Evolutionary conservation across 1,284 basidiomycete species (phyloP).

Genomic region (Peniophora sp.): DNA sequence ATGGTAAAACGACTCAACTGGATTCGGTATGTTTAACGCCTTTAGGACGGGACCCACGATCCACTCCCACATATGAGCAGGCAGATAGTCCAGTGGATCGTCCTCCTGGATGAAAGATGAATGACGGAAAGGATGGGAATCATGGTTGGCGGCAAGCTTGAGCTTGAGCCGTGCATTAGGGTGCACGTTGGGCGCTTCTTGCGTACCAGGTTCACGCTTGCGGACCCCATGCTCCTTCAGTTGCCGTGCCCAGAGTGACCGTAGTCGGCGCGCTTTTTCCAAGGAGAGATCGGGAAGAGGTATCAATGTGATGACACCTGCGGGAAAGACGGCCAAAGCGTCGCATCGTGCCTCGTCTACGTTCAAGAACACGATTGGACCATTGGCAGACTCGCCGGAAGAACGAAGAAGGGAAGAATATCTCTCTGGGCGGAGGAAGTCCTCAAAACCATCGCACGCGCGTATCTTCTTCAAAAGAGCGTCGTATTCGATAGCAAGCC

Average conservation of each 20-base stretch:
- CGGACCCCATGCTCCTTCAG: background rate
- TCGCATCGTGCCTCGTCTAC: background rate
- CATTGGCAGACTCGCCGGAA: background rate
- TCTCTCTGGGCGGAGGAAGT: conserved; percentile 6
- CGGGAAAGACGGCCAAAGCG: conserved; percentile 1
- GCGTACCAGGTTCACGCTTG: background rate
- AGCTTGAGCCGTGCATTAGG: background rate
- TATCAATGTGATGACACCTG: background rate
- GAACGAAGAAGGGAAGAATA: background rate
- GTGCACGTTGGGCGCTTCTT: background rate
- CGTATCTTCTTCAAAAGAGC: conserved; percentile 2
- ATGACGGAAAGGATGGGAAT: background rate
- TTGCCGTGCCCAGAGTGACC: background rate
- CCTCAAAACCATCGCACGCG: conserved; percentile 1
- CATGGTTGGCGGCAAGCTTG: background rate
- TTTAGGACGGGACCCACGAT: background rate
- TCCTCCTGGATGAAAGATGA: background rate
- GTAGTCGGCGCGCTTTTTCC: background rate
- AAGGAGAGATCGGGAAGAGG: background rate
- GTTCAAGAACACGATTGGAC: conserved; percentile 6
- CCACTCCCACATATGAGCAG: background rate
- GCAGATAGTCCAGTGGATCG: background rate
- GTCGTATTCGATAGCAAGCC: conserved; percentile 2
- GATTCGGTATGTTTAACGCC: background rate
- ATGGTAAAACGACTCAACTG: background rate